Conservation (phyloP, 768 basidiomycete genomes). For the Leucosporidium yakuticum region DNA sequence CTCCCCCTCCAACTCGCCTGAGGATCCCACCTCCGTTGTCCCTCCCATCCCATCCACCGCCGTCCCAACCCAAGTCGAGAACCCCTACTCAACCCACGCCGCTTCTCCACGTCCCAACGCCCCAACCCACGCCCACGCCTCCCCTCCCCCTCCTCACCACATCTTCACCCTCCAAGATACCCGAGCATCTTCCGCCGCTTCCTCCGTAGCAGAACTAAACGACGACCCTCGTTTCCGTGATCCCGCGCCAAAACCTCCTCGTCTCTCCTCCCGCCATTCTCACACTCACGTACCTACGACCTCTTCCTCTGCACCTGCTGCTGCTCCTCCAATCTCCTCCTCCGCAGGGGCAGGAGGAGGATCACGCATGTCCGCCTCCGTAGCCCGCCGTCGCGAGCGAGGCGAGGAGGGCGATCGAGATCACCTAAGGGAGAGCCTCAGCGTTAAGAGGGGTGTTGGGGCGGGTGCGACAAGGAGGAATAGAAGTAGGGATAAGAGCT, state of each 20-base stretch:
- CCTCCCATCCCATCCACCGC: neutral
- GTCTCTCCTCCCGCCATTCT: conserved; percentile 4
- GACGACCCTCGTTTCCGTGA: conserved; percentile 11
- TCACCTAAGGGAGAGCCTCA: neutral
- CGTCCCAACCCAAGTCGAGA: conserved; percentile 1
- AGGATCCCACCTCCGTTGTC: conserved; percentile 1
- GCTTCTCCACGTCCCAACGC: neutral
- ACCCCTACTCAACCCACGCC: no score
- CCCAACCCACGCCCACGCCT: neutral
- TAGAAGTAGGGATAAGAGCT: no score
- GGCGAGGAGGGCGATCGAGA: conserved; percentile 11
- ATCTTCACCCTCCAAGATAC: conserved; percentile 29
- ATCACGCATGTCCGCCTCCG: neutral
- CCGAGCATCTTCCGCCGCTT: neutral
- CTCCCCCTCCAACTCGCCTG: conserved; percentile 8
- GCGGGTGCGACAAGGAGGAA: no score
- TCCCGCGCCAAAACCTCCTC: conserved; percentile 8
- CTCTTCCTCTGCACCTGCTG: neutral
- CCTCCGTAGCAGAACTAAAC: no score
- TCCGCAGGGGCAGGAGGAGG: neutral
- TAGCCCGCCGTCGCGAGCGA: conserved; percentile 1
- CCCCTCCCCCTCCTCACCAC: conserved; percentile 9
- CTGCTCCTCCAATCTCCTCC: neutral
- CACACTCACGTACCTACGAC: neutral
- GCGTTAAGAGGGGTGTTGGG: neutral